Percentiles rank a stretch among this genome's conserved stretches.
Evolutionary conservation across 768 basidiomycete genomes (phyloP).

Genomic region (Lanmaoa rubissima): DNA sequence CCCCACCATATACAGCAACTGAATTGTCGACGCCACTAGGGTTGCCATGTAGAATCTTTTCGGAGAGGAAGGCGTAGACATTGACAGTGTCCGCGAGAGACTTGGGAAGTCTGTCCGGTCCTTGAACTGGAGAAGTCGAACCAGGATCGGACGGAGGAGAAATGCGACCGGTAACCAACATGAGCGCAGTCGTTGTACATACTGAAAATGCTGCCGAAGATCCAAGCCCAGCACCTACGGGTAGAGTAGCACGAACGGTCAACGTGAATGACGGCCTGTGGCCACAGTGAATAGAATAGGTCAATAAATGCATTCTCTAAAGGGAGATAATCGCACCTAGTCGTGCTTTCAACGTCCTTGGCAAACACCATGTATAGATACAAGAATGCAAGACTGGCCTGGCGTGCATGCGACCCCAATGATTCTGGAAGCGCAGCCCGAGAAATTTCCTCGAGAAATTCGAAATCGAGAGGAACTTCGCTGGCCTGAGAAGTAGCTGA

Average conservation of each 20-base stretch:
- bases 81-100: constrained; percentile 79
- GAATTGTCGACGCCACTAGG: constrained; percentile 98
- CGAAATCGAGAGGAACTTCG: constrained; percentile 57
- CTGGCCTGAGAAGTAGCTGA: constrained; percentile 16
- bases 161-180: constrained; percentile 74
- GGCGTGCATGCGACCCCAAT: constrained; percentile 37
- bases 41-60: constrained; percentile 96
- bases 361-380: constrained; percentile 86
- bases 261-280: constrained; percentile 76
- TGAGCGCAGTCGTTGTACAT: constrained; percentile 76
- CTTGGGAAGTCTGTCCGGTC: constrained; percentile 57
- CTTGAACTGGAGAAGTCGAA: constrained; percentile 30
- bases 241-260: constrained; percentile 81
- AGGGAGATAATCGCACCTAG: constrained; percentile 48
- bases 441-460: constrained; percentile 70
- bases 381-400: constrained; percentile 73
- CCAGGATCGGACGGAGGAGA: constrained; percentile 34
- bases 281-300: constrained; percentile 2
- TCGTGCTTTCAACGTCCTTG: constrained; percentile 39
- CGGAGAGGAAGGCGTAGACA: constrained; percentile 89
- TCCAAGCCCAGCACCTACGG: constrained; percentile 93
- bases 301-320: constrained; percentile 14
- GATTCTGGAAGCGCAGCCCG: constrained; percentile 35
- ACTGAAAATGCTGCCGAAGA: constrained; percentile 96
- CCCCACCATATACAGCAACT: constrained; percentile 89